Evolutionary conservation across 2,329 filamentous ascomycete species (phyloP).

Genomic region (Claviceps sp.): DNA sequence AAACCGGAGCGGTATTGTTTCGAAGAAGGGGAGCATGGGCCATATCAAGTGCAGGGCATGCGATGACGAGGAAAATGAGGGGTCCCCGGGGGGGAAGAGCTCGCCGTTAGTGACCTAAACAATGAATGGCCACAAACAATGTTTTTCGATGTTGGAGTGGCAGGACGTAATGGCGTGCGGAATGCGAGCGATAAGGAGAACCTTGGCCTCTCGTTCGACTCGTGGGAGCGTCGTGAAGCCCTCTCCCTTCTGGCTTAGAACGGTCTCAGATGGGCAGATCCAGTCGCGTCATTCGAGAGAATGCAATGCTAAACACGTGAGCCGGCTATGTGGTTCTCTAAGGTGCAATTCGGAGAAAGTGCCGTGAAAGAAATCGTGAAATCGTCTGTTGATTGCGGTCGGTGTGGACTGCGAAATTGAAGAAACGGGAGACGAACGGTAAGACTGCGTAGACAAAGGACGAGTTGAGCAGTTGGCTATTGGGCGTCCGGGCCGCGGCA

Average conservation of each 20-base stretch:
- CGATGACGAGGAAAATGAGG: slow-evolving; percentile 11
- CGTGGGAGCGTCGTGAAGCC: background rate
- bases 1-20: slow-evolving; percentile 45
- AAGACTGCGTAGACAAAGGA: background rate
- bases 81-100: slow-evolving; percentile 3
- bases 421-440: no score
- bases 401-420: background rate
- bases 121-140: background rate
- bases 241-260: slow-evolving; percentile 6
- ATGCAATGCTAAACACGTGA: slow-evolving; percentile 1
- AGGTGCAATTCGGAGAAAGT: background rate
- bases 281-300: slow-evolving; percentile 8
- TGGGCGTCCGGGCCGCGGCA: background rate
- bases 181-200: slow-evolving; percentile 1
- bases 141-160: background rate
- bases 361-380: background rate
- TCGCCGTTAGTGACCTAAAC: slow-evolving; percentile 1
- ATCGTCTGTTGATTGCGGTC: background rate
- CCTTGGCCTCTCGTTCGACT: slow-evolving; percentile 4
- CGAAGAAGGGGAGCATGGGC: slow-evolving; percentile 46
- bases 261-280: slow-evolving; percentile 6
- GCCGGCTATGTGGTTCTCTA: background rate
- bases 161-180: background rate
- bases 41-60: slow-evolving; percentile 36
- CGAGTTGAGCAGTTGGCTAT: background rate